phyloP scores from a whole-genome alignment of 352 stramenopile genomes.

The Discostella stelligera region DNA sequence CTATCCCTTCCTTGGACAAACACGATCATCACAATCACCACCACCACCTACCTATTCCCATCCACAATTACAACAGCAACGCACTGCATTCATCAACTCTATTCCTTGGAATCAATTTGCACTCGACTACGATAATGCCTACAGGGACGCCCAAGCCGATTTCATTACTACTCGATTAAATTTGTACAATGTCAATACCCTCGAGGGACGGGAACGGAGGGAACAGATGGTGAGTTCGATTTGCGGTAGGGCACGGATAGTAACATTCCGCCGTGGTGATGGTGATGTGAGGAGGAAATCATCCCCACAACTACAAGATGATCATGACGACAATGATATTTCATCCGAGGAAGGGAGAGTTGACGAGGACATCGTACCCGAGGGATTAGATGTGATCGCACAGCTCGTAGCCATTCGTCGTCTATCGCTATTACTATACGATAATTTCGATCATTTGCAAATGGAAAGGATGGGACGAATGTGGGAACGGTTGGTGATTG shows the following conservation, averaged over 20 bases:
- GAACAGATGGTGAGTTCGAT: slow-evolving; percentile 58
- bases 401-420: slow-evolving; percentile 71
- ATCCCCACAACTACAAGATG: not conserved
- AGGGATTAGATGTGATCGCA: slow-evolving; percentile 50
- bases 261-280: not conserved
- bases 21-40: not conserved
- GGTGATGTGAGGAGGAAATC: not conserved
- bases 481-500: slow-evolving; percentile 69
- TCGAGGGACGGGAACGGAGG: slow-evolving; percentile 33
- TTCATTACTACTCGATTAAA: slow-evolving; percentile 46
- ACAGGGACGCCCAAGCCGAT: slow-evolving; percentile 58
- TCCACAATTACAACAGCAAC: slow-evolving; percentile 19
- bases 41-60: slow-evolving; percentile 19
- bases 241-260: slow-evolving; percentile 54
- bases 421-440: slow-evolving; percentile 64
- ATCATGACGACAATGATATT: slow-evolving; percentile 4
- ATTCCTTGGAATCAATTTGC: slow-evolving; percentile 59
- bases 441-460: slow-evolving; percentile 74
- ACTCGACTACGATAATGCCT: slow-evolving; percentile 55
- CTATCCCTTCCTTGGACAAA: not conserved
- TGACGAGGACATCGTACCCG: slow-evolving; percentile 21
- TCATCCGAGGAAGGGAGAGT: slow-evolving; percentile 16
- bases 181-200: slow-evolving; percentile 45
- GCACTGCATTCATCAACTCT: slow-evolving; percentile 29
- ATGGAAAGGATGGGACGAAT: slow-evolving; percentile 72